Evolutionary conservation across 1,284 basidiomycete genomes (phyloP).

Genomic region (Ceratorhiza oryzae-sativae): DNA sequence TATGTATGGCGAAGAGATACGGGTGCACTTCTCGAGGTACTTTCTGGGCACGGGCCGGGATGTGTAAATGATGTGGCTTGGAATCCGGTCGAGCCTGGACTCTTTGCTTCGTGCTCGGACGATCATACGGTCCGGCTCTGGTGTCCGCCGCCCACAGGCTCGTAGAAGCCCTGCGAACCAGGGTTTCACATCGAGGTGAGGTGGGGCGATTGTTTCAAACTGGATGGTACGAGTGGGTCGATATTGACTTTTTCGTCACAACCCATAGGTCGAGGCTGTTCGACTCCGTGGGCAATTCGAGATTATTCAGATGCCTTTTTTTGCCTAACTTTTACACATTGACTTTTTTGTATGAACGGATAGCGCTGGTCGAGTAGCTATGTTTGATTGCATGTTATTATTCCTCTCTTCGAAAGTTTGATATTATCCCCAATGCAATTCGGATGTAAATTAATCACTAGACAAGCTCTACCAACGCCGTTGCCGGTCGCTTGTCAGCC

Average conservation of each 20-base stretch:
- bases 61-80: conserved; percentile 96
- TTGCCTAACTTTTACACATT: neutral
- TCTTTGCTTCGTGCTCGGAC: conserved; percentile 95
- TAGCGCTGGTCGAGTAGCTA: neutral
- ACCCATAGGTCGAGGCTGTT: neutral
- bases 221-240: neutral
- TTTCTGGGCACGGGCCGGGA: conserved; percentile 83
- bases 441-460: conserved; percentile 25
- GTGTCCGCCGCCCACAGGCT: conserved; percentile 54
- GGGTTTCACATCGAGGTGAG: conserved; percentile 22
- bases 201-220: neutral
- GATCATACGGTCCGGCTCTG: conserved; percentile 85
- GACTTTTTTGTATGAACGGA: conserved; percentile 7
- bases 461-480: neutral
- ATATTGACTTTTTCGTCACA: conserved; percentile 1
- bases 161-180: neutral
- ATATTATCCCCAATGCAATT: conserved; percentile 7
- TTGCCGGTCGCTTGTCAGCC: neutral
- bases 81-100: conserved; percentile 85
- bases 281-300: neutral
- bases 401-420: conserved; percentile 17
- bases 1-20: conserved; percentile 96
- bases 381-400: conserved; percentile 20
- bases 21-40: conserved; percentile 79
- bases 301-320: neutral